A percentile compares a stretch with the other conserved stretches of the same genome.
Evolutionary conservation across 371 early-diverging fungal genomes (phyloP).

Genomic region (Mycotypha africana): DNA sequence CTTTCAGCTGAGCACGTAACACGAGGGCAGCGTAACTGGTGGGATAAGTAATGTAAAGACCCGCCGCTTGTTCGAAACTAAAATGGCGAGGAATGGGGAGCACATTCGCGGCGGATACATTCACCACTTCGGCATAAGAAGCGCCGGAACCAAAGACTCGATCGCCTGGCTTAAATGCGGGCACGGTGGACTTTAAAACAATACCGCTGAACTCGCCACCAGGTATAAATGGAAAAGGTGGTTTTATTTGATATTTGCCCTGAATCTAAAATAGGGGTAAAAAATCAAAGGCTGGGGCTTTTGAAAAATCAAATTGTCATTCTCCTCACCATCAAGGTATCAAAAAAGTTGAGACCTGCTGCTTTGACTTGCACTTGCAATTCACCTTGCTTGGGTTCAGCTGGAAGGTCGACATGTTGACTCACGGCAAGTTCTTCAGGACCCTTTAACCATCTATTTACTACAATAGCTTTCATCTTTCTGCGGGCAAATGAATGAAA

Average conservation of each 20-base stretch:
- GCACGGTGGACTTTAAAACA: constrained; percentile 36
- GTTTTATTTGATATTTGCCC: constrained; percentile 82
- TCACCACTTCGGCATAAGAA: constrained; percentile 69
- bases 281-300: no score
- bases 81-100: constrained; percentile 65
- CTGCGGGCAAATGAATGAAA: no score
- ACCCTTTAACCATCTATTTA: constrained; percentile 66
- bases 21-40: constrained; percentile 77
- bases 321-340: constrained; percentile 66
- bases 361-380: constrained; percentile 71
- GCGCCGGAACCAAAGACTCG: constrained; percentile 73
- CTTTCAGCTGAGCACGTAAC: constrained; percentile 61
- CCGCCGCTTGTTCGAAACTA: constrained; percentile 75
- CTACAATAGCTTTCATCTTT: constrained; percentile 69
- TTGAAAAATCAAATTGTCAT: no score
- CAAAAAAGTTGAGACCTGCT: constrained; percentile 78
- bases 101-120: constrained; percentile 38
- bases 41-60: constrained; percentile 76
- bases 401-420: constrained; percentile 49
- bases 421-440: constrained; percentile 67
- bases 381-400: constrained; percentile 52
- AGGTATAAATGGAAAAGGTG: constrained; percentile 78
- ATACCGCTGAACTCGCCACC: constrained; percentile 65
- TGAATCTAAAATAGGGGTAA: constrained; percentile 47
- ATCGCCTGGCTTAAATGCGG: constrained; percentile 62